Evolutionary conservation across 148 eudicot species (phyloP).

Genomic region (Chenopodium suecicum): DNA sequence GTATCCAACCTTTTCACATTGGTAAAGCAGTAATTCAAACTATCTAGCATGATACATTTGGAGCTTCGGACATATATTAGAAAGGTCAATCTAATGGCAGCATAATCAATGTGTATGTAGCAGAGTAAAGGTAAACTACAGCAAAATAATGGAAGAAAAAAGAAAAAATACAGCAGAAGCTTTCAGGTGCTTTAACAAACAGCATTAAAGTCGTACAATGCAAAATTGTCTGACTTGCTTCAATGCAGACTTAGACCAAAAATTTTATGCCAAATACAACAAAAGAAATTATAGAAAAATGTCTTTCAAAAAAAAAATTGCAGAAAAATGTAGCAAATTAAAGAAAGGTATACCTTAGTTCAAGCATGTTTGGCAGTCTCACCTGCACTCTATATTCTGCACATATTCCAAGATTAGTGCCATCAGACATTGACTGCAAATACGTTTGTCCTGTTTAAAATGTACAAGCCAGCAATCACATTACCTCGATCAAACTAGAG

Average conservation of each 20-base stretch:
- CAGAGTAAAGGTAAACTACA: not conserved
- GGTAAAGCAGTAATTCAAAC: not conserved
- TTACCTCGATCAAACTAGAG: not conserved
- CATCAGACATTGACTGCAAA: constrained; percentile 1
- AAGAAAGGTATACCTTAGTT: constrained; percentile 6
- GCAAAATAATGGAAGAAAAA: too few relatives aligned
- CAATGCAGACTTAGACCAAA: not conserved
- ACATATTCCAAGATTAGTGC: not conserved
- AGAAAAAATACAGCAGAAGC: not conserved
- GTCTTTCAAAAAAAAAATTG: not conserved
- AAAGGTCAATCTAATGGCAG: not conserved
- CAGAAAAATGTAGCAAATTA: not conserved
- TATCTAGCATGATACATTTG: not conserved
- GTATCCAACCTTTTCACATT: not conserved
- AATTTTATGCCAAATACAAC: too few relatives aligned
- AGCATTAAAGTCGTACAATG: not conserved
- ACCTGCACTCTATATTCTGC: constrained; percentile 1
- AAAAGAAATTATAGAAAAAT: not conserved
- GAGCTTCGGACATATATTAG: too few relatives aligned
- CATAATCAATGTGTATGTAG: not conserved
- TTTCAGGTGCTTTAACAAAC: not conserved
- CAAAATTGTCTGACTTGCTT: not conserved
- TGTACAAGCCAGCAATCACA: not conserved
- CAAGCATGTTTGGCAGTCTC: not conserved
- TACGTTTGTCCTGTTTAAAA: not conserved